Conservation (phyloP, 164 flowering plant genomes). For the Liriodendron chinense region DNA sequence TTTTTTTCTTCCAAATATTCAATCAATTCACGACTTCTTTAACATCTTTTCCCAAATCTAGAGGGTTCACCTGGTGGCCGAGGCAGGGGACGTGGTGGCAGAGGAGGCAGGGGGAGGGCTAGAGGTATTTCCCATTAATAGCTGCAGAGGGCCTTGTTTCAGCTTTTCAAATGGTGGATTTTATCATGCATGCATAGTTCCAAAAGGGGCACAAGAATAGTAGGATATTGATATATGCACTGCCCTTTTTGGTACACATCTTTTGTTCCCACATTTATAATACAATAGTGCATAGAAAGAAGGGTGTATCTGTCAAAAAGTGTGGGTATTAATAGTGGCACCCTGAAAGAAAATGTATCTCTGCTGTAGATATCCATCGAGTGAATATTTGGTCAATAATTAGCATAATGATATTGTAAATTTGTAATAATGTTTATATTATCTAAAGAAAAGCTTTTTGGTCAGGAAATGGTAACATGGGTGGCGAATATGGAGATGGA, state of each 20-base stretch:
- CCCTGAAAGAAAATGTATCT: neutral
- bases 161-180: neutral
- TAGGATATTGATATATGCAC: neutral
- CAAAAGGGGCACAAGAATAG: neutral
- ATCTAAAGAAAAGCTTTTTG: neutral
- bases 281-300: neutral
- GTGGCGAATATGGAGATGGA: slow-evolving; percentile 70
- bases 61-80: slow-evolving; percentile 69
- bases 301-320: neutral
- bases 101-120: slow-evolving; percentile 55
- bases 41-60: slow-evolving; percentile 19
- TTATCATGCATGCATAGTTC: neutral
- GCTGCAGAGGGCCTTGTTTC: neutral
- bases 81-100: slow-evolving; percentile 67
- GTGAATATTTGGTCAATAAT: neutral
- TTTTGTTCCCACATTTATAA: neutral
- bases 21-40: neutral
- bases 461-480: slow-evolving; percentile 60
- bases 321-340: neutral
- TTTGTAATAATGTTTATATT: too few species aligned
- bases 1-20: neutral
- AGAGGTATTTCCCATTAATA: slow-evolving; percentile 35
- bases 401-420: neutral
- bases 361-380: neutral
- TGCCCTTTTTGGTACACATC: neutral